Evolutionary conservation across 2,329 filamentous ascomycete species (phyloP), one percentile per base, ranked within the genome.

Genomic region (Colletotrichum sp.): DNA sequence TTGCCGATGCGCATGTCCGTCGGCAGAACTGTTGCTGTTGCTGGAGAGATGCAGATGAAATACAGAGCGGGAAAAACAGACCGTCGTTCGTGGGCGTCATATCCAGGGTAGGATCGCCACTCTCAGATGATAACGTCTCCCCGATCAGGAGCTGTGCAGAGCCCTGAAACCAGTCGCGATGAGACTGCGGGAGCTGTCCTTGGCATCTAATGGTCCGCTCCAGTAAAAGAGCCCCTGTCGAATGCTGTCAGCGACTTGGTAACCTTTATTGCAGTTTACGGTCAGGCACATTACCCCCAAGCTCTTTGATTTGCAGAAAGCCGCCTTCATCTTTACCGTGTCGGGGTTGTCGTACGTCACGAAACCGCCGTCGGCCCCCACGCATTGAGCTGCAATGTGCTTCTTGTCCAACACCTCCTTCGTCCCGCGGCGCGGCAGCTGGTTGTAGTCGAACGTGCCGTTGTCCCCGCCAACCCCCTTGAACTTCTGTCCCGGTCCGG

Each of bases 291-390:
- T 82, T 82, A 92, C 90, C 32, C 93, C 95, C 21, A 97, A 86
- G 32, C 90, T 90, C 79, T 93, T 93, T 80, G 94, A 90, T 80
- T 92, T 93, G 83, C 93, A 95, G 82, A 93, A 96, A 8, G 88
- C 86, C 3, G 93, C 95, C 85, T 97, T 97, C 83, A 92, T 90
- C 83, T 90, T 90, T 39, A 96, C 94, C 4, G 94, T 96, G 59
- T 93, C 91, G 6, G 93, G 92, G 78, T 94, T 96, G 83, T 97
- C 95, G 82, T 96, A 97, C 3, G 91, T 93, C 57, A 96, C 91
- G 79, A 96, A 96, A 0, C 94, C 95, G 5, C 93, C 93, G 80
- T 95, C 94, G 3, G 90, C 92, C 8, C 94, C 94, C 3, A 92
- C 86, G 79, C 94, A 96, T 80, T 91, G 94, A 8, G 95, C 94